These are phyloP conservation scores for Xylariaceae sp. DNA, from an alignment of 2,329 filamentous ascomycete species.

Conservation along the genomic window DNA sequence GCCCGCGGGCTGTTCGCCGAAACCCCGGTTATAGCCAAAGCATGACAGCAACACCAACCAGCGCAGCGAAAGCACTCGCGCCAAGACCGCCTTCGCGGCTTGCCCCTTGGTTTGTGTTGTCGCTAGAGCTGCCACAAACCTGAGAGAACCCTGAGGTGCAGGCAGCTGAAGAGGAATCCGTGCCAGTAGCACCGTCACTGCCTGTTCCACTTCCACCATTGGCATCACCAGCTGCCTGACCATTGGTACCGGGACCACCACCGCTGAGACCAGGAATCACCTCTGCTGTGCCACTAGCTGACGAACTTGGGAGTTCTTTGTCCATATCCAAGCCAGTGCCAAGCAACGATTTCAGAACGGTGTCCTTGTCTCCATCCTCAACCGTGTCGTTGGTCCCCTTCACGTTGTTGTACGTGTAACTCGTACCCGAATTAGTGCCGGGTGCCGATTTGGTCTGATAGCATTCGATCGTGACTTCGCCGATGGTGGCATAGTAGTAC, in stretches of 20 bases:
- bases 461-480: conserved; percentile 78
- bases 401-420: conserved; percentile 70
- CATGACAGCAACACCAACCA: conserved; percentile 27
- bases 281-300: conserved; percentile 21
- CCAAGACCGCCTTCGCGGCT: conserved; percentile 24
- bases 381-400: conserved; percentile 72
- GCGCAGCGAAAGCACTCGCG: conserved; percentile 28
- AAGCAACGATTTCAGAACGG: conserved; percentile 71
- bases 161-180: conserved; percentile 8
- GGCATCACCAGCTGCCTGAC: conserved; percentile 21
- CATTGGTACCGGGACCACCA: conserved; percentile 28
- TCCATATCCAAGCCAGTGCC: conserved; percentile 77
- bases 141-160: conserved; percentile 26
- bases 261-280: conserved; percentile 27
- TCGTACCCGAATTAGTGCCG: conserved; percentile 64
- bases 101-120: conserved; percentile 18
- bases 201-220: conserved; percentile 8
- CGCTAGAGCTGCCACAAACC: conserved; percentile 16
- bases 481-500: conserved; percentile 83
- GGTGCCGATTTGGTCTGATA: conserved; percentile 61
- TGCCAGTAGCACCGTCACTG: conserved; percentile 10
- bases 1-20: no score
- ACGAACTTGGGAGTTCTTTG: conserved; percentile 28
- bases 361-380: conserved; percentile 67
- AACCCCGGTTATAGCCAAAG: conserved; percentile 23